phyloP scores from a whole-genome alignment of 768 basidiomycete species.

The Coprinellus aureogranulatus region DNA sequence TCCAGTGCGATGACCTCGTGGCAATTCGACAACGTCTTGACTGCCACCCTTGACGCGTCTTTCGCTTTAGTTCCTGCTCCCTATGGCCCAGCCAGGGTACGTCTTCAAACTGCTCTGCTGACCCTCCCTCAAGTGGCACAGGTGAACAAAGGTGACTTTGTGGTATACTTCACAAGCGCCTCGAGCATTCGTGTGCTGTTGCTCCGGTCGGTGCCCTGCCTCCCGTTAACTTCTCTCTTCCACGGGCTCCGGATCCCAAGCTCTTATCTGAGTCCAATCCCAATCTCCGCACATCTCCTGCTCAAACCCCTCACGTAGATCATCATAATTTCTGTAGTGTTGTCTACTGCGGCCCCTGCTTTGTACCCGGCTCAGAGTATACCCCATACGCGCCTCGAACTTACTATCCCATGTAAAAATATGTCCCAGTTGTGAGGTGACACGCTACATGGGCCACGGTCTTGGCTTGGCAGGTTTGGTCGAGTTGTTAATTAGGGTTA shows the following conservation, averaged over 20 bases:
- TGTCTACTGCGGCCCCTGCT: too few species aligned
- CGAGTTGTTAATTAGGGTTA: conserved; percentile 18
- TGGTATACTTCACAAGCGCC: conserved; percentile 42
- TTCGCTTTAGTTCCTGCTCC: conserved; percentile 55
- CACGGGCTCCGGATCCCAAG: conserved; percentile 24
- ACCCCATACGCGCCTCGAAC: too few species aligned
- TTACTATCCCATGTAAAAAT: neutral
- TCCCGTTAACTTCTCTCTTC: conserved; percentile 35
- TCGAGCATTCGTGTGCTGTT: conserved; percentile 44
- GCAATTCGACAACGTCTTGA: conserved; percentile 57
- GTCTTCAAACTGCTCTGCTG: too few species aligned
- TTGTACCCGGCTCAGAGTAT: too few species aligned
- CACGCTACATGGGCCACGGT: neutral
- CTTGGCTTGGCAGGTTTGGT: neutral
- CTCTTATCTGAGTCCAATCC: too few species aligned
- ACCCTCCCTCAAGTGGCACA: too few species aligned
- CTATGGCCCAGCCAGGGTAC: conserved; percentile 67
- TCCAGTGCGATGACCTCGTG: conserved; percentile 49
- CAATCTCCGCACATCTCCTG: too few species aligned
- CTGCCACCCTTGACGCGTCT: conserved; percentile 60
- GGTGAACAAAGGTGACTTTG: conserved; percentile 56
- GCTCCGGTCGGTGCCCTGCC: conserved; percentile 48
- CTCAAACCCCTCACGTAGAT: too few species aligned
- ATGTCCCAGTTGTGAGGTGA: neutral
- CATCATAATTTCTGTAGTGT: too few species aligned